A percentile compares a stretch with the other conserved stretches of the same genome.
Conservation (phyloP, 345 rosid genomes). For the Dimocarpus longan region DNA sequence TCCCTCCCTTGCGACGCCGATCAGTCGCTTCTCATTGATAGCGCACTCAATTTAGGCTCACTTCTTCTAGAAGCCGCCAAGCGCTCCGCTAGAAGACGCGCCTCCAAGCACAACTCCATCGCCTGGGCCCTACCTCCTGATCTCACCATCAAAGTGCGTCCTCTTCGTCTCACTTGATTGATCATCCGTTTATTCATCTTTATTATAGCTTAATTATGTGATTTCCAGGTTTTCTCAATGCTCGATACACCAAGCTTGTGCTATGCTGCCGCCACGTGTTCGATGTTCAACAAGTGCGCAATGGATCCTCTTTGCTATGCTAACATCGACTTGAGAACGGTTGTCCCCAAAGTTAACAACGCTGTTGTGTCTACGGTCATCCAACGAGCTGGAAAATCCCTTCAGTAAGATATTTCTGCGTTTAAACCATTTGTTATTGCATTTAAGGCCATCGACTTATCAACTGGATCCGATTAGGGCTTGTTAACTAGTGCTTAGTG, state of each 20-base stretch:
- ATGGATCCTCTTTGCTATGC: constrained; percentile 82
- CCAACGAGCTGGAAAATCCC: constrained; percentile 81
- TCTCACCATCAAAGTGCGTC: constrained; percentile 72
- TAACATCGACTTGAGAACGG: constrained; percentile 70
- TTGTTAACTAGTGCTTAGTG: background rate
- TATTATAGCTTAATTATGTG: background rate
- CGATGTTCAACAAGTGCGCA: constrained; percentile 77
- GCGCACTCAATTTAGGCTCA: constrained; percentile 59
- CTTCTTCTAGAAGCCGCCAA: constrained; percentile 63
- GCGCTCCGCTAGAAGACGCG: constrained; percentile 68
- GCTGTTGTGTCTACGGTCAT: constrained; percentile 80
- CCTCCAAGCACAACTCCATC: constrained; percentile 59
- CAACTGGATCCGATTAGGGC: background rate
- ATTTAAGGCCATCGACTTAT: background rate
- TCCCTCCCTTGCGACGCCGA: constrained; percentile 52
- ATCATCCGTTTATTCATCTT: too few species aligned
- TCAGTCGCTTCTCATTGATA: constrained; percentile 62
- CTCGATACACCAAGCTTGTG: constrained; percentile 82
- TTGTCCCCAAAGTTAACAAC: constrained; percentile 63
- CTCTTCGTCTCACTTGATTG: background rate
- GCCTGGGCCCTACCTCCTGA: constrained; percentile 80
- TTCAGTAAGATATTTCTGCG: constrained; percentile 44
- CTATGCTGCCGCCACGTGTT: constrained; percentile 76
- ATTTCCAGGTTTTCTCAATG: constrained; percentile 73
- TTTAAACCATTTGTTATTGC: too few species aligned